Evolutionary conservation across 352 stramenopile species (phyloP).

Genomic region (Elongisporangium anandrum): DNA sequence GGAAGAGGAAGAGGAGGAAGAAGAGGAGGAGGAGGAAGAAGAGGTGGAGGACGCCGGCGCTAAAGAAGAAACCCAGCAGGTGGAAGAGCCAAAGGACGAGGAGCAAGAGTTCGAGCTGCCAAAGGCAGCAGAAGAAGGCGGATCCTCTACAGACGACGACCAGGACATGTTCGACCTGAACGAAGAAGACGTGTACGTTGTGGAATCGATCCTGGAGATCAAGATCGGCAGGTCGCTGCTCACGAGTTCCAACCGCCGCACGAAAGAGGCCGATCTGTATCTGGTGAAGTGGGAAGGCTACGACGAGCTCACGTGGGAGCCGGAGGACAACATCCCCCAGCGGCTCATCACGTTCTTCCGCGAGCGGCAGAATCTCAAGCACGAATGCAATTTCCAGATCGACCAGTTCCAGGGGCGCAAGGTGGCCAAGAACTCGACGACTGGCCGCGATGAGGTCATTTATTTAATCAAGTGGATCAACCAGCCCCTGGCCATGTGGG

Average conservation of each 20-base stretch:
- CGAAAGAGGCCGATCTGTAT: conserved; percentile 64
- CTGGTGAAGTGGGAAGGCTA: conserved; percentile 81
- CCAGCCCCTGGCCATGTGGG: conserved; percentile 41
- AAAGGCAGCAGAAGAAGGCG: conserved; percentile 11
- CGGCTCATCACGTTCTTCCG: conserved; percentile 58
- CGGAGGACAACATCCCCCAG: conserved; percentile 59
- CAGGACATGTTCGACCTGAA: conserved; percentile 64
- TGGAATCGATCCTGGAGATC: conserved; percentile 68
- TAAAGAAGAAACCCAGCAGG: not conserved
- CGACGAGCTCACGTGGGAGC: conserved; percentile 78
- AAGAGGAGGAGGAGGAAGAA: conserved; percentile 14
- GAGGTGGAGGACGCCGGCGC: conserved; percentile 13
- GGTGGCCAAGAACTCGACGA: conserved; percentile 59
- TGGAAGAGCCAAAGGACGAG: conserved; percentile 7
- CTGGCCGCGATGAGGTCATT: conserved; percentile 44
- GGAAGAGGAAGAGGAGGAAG: conserved; percentile 22
- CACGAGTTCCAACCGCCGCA: conserved; percentile 19
- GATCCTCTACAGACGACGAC: conserved; percentile 65
- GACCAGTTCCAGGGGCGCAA: conserved; percentile 42
- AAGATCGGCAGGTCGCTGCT: conserved; percentile 47
- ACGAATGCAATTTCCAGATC: conserved; percentile 48
- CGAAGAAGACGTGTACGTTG: conserved; percentile 69
- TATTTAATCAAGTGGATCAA: conserved; percentile 73
- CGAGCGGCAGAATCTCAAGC: conserved; percentile 44
- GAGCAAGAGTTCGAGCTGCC: conserved; percentile 1